Conservation (phyloP, 108 stramenopile genomes). For the Bacterosira constricta region DNA sequence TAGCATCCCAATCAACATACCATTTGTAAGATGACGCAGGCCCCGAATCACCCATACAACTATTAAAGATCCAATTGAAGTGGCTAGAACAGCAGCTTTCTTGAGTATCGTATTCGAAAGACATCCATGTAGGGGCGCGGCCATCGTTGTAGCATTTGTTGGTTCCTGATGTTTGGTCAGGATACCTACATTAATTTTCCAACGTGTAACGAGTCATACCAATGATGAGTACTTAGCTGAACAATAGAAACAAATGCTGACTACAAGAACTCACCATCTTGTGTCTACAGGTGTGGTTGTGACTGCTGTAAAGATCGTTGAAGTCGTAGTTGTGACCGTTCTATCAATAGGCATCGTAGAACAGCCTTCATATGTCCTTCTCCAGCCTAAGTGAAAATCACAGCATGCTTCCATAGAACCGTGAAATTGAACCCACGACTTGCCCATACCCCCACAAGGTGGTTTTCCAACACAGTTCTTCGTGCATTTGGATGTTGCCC, state of each 20-base stretch:
- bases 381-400: too few species aligned
- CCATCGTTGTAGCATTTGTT: slow-evolving; percentile 38
- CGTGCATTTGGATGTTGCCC: too few species aligned
- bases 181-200: slow-evolving; percentile 22
- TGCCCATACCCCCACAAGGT: too few species aligned
- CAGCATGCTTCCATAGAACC: too few species aligned
- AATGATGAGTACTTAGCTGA: too few species aligned
- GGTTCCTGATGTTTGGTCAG: not conserved
- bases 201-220: not conserved
- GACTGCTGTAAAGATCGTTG: slow-evolving; percentile 3
- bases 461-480: too few species aligned
- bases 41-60: slow-evolving; percentile 26
- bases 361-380: too few species aligned
- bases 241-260: not conserved
- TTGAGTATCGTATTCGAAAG: slow-evolving; percentile 12
- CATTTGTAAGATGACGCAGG: slow-evolving; percentile 18
- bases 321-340: too few species aligned
- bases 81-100: slow-evolving; percentile 30
- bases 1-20: slow-evolving; percentile 24
- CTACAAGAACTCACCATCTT: slow-evolving; percentile 8
- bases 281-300: not conserved
- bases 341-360: too few species aligned
- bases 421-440: too few species aligned
- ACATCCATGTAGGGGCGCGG: slow-evolving; percentile 28
- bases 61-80: slow-evolving; percentile 25